These are phyloP conservation scores for Rhododendron ovatum DNA, from an alignment of 148 eudicot species.

Conservation along the genomic window DNA sequence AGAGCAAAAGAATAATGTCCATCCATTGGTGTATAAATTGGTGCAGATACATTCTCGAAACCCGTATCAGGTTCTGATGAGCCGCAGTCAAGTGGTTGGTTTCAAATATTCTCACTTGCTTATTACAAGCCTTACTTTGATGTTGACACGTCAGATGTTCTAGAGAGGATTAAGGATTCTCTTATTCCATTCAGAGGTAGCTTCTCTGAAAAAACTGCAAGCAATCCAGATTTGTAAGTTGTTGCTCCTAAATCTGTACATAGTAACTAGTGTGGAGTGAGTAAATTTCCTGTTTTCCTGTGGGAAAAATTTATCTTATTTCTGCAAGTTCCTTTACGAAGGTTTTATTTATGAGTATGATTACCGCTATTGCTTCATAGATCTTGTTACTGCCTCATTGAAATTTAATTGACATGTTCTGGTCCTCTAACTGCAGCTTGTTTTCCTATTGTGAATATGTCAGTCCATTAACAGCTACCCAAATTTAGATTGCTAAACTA, in stretches of 20 bases:
- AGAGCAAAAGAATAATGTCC: neutral
- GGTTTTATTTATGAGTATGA: neutral
- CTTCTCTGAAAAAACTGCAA: conserved; percentile 74
- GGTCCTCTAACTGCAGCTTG: neutral
- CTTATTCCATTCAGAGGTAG: conserved; percentile 85
- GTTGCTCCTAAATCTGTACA: neutral
- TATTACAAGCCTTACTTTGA: conserved; percentile 88
- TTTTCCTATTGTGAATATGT: neutral
- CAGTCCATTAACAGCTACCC: neutral
- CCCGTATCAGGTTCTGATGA: conserved; percentile 61
- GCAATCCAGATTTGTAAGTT: conserved; percentile 90
- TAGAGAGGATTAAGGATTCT: conserved; percentile 92
- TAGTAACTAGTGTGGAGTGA: neutral
- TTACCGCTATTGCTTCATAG: neutral
- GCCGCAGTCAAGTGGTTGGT: conserved; percentile 78
- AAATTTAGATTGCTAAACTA: neutral
- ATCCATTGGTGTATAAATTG: neutral
- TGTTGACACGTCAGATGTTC: conserved; percentile 91
- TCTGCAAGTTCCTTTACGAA: neutral
- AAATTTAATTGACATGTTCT: neutral
- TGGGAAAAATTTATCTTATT: neutral
- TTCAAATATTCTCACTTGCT: conserved; percentile 62
- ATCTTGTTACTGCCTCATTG: neutral
- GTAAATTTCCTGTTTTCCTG: neutral
- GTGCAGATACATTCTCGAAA: conserved; percentile 83